Conservation (phyloP, 495 filamentous ascomycete species). For the Neurospora tetrasperma region DNA sequence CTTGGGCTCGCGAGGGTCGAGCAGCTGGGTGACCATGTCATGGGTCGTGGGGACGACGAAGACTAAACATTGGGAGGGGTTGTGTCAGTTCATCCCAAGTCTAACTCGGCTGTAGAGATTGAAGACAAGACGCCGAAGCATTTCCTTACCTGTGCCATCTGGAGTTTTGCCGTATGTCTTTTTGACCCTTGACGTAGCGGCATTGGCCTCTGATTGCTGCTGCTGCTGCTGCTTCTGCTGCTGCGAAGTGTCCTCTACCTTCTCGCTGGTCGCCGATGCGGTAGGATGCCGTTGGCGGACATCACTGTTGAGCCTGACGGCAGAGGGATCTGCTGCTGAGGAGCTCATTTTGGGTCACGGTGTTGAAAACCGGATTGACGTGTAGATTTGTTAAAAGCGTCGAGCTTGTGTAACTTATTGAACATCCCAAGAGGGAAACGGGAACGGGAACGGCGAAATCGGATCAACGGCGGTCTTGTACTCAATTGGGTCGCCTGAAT, state of each 20-base stretch:
- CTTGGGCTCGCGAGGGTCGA: constrained; percentile 92
- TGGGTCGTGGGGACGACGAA: constrained; percentile 94
- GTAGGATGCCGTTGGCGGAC: constrained; percentile 15
- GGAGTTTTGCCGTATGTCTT: constrained; percentile 89
- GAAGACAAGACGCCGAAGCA: neutral
- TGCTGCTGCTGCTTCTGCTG: neutral
- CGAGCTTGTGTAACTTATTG: constrained; percentile 10
- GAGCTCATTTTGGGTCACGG: constrained; percentile 17
- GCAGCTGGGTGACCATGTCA: constrained; percentile 96
- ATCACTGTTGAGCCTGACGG: constrained; percentile 13
- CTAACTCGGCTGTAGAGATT: neutral
- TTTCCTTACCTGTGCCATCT: constrained; percentile 68
- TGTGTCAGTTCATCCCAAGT: neutral
- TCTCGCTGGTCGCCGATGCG: neutral
- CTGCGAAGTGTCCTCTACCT: neutral
- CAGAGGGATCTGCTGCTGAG: constrained; percentile 11
- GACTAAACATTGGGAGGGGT: constrained; percentile 39
- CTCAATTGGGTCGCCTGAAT: neutral
- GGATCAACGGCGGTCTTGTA: neutral
- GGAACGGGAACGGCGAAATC: neutral
- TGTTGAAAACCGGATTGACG: constrained; percentile 19
- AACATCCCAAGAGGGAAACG: constrained; percentile 3
- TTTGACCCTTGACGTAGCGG: constrained; percentile 26
- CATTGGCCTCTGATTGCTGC: neutral
- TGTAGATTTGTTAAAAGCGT: constrained; percentile 5